A percentile compares a stretch with the other conserved stretches of the same genome.
Evolutionary conservation across 495 filamentous ascomycete species (phyloP).

Genomic region (Annulohypoxylon moriforme): DNA sequence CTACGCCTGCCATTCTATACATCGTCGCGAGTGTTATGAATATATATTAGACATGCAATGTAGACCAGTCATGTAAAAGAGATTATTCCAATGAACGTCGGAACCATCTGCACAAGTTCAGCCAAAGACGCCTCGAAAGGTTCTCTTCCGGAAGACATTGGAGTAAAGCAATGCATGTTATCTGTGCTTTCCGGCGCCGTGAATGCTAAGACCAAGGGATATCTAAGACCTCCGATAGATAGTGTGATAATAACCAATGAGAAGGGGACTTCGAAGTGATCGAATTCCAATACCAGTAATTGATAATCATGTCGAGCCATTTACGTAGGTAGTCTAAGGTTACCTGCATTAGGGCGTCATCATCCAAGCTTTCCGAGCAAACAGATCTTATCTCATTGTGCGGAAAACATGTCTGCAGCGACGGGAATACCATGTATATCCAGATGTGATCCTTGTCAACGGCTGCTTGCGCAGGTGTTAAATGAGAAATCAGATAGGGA

Average conservation of each 20-base stretch:
- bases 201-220: not conserved
- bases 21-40: not conserved
- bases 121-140: not conserved
- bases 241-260: slow-evolving; percentile 11
- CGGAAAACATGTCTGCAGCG: no score
- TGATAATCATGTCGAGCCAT: not conserved
- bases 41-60: not conserved
- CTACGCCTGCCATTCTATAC: not conserved
- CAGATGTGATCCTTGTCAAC: not conserved
- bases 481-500: not conserved
- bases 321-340: not conserved
- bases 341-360: not conserved
- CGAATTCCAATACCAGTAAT: not conserved
- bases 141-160: not conserved
- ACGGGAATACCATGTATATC: not conserved
- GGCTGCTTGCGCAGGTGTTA: not conserved
- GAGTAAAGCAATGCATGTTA: not conserved
- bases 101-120: not conserved
- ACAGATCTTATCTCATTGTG: not conserved
- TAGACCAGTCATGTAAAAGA: not conserved
- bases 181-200: not conserved
- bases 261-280: not conserved
- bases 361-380: not conserved
- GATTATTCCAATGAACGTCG: not conserved
- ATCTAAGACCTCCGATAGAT: slow-evolving; percentile 25